These are phyloP conservation scores for Trichoderma gamsii DNA, from an alignment of 495 filamentous ascomycete genomes.

Conservation along the genomic window DNA sequence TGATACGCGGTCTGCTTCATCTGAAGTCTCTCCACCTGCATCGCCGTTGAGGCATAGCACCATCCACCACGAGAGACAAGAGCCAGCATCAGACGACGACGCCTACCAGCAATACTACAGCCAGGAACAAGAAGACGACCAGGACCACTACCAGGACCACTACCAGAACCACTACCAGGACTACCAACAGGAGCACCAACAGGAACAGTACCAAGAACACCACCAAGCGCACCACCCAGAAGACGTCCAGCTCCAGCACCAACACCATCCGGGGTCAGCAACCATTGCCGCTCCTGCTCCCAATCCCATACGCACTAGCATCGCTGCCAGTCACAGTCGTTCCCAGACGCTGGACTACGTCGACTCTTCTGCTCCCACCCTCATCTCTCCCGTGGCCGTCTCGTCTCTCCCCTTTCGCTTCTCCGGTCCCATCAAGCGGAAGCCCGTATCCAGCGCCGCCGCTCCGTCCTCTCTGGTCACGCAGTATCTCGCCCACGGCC, in stretches of 20 bases:
- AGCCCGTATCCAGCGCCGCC: slow-evolving; percentile 49
- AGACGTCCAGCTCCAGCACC: neutral
- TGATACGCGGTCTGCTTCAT: slow-evolving; percentile 16
- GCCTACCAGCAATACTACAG: neutral
- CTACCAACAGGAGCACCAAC: neutral
- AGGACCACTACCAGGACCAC: neutral
- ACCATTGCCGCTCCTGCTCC: neutral
- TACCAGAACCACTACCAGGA: neutral
- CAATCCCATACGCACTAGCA: neutral
- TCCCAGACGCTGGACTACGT: neutral
- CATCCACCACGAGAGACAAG: neutral
- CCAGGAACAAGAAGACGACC: neutral
- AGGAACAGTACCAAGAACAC: neutral
- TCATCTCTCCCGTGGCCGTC: slow-evolving; percentile 6
- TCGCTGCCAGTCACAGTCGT: slow-evolving; percentile 6
- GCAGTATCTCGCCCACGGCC: slow-evolving; percentile 21
- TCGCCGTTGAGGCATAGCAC: slow-evolving; percentile 8
- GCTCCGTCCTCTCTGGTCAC: slow-evolving; percentile 38
- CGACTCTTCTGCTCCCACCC: slow-evolving; percentile 1
- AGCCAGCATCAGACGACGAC: neutral
- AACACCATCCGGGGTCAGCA: neutral
- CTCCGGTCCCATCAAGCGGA: slow-evolving; percentile 40
- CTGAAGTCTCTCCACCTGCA: slow-evolving; percentile 7
- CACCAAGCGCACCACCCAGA: neutral
- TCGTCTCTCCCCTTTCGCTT: slow-evolving; percentile 11